Evolutionary conservation across 1,139 yeast species (phyloP).

Genomic region (Candida sojae): DNA sequence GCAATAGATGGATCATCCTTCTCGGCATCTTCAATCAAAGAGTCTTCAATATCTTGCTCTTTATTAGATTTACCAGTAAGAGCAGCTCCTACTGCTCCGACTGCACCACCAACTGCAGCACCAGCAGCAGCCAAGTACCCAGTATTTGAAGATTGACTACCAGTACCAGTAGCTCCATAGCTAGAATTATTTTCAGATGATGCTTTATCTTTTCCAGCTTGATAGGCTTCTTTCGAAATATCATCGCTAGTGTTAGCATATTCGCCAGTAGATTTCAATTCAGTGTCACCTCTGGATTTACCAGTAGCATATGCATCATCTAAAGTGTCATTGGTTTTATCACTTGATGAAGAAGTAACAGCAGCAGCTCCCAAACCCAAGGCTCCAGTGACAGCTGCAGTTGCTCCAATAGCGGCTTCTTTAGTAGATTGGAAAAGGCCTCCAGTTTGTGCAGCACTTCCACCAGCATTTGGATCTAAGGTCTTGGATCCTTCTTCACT

Average conservation of each 20-base stretch:
- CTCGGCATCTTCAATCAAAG: conserved; percentile 25
- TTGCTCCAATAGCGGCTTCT: conserved; percentile 14
- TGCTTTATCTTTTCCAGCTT: conserved; percentile 13
- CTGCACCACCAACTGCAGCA: conserved; percentile 14
- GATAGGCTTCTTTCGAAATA: conserved; percentile 12
- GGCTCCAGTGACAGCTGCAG: conserved; percentile 13
- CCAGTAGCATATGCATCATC: conserved; percentile 8
- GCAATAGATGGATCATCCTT: conserved; percentile 22
- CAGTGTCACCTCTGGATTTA: neutral
- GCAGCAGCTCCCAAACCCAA: conserved; percentile 5
- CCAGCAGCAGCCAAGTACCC: conserved; percentile 10
- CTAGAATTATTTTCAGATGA: conserved; percentile 3
- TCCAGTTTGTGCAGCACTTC: conserved; percentile 4
- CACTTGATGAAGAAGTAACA: conserved; percentile 14
- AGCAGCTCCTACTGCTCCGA: conserved; percentile 10
- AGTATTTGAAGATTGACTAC: neutral
- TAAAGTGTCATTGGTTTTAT: conserved; percentile 3
- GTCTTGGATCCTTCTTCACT: neutral
- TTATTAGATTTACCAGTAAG: conserved; percentile 14
- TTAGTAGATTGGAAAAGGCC: conserved; percentile 7
- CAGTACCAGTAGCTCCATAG: neutral
- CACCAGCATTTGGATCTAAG: conserved; percentile 8
- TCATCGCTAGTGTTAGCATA: conserved; percentile 1
- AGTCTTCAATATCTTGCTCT: conserved; percentile 13
- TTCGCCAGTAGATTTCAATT: neutral